Evolutionary conservation across 345 rosid genomes (phyloP), one percentile per base, ranked within the genome.

Genomic region (Cardamine occulta): DNA sequence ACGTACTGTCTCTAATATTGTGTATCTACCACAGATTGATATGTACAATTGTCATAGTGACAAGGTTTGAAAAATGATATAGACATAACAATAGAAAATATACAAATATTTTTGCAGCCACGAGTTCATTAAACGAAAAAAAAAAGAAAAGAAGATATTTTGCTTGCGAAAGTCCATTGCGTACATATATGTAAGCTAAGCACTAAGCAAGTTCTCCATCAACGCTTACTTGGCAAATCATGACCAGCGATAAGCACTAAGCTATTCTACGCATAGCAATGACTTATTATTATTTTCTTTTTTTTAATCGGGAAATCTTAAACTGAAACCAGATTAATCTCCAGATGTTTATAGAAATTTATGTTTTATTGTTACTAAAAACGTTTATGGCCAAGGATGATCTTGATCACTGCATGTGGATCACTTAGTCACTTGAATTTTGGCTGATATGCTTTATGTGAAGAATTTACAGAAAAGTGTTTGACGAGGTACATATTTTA

Each of bases 161-260:
- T 19, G 31, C 15, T 49, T 8, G 47, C 8, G 31, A 4, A 66
- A 66, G 59, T 66, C 71, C 51, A 66, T 66, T 35, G 34, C 51
- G 51, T 23, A 11, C 29, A 52, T 18, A 21, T 21, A 17, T 52
- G 55, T 61, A 12, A 15, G 48, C 7, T 28, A 28, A 28, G 31
- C 31, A 44, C 48, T 44, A 44, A 52, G 61, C 72, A 53, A 67
- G 49, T 35, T 52, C n/a, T 67, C 49, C 49, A 67, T 21, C 35
- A 52, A 23, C 61, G 34, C 37, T 68, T 48, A 15, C 61, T 67
- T 67, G 19, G 32, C 6, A 66, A 18, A 51, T 51, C 59, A 66
- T 34, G 58, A 66, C 15, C 19, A 49, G 14, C 13, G 11, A 65
- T 44, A 44, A 15, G 2, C 48, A 15, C 47, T 64, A 29, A 65